phyloP scores from a whole-genome alignment of 225 moss, liverwort and hornwort species.

The Bryum argenteum region DNA sequence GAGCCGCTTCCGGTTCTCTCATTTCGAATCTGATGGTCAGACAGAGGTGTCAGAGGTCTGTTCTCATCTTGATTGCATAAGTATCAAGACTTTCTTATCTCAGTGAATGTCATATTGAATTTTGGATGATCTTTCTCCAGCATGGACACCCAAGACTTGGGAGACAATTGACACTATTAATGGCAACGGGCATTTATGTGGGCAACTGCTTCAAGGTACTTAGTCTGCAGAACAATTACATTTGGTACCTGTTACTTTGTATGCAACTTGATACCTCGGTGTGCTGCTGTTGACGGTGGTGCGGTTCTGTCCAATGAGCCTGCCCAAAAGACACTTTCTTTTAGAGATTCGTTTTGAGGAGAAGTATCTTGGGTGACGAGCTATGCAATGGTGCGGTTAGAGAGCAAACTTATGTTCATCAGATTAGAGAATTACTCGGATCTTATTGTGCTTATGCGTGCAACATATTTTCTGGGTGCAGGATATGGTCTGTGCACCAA shows the following conservation, averaged over 20 bases:
- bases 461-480: slow-evolving; percentile 35
- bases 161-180: slow-evolving; percentile 83
- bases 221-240: slow-evolving; percentile 12
- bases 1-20: slow-evolving; percentile 10
- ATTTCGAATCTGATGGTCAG: slow-evolving; percentile 14
- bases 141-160: slow-evolving; percentile 81
- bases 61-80: slow-evolving; percentile 9
- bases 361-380: slow-evolving; percentile 2
- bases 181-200: slow-evolving; percentile 85
- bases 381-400: not conserved
- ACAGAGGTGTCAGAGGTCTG: not conserved
- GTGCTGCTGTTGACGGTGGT: slow-evolving; percentile 4
- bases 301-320: slow-evolving; percentile 2
- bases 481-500: slow-evolving; percentile 83
- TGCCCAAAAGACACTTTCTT: slow-evolving; percentile 9
- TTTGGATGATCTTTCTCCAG: slow-evolving; percentile 44
- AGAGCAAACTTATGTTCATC: not conserved
- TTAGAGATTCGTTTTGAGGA: not conserved
- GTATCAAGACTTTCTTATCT: not conserved
- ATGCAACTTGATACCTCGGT: slow-evolving; percentile 21
- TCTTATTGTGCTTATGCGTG: slow-evolving; percentile 14
- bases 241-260: not conserved
- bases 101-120: not conserved
- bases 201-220: slow-evolving; percentile 88
- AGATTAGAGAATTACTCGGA: not conserved